Evolutionary conservation across 1,284 basidiomycete genomes (phyloP).

Genomic region (Ceratobasidium sp.): DNA sequence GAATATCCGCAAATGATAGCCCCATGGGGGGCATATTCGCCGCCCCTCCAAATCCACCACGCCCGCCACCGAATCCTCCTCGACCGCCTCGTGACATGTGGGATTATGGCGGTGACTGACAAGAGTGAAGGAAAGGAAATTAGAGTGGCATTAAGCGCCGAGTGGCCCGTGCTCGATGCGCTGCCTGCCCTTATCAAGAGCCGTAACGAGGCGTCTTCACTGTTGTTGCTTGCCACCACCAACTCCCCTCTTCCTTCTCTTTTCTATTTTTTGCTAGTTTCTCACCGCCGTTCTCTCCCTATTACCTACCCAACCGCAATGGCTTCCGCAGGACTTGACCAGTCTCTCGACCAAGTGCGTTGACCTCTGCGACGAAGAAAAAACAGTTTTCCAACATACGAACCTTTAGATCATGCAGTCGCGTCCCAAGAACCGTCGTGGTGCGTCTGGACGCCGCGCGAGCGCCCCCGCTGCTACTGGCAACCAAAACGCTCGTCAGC

Average conservation of each 20-base stretch:
- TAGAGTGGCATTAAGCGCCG: slow-evolving; percentile 23
- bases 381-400: slow-evolving; percentile 8
- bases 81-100: slow-evolving; percentile 68
- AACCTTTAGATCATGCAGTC: slow-evolving; percentile 67
- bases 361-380: slow-evolving; percentile 22
- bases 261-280: slow-evolving; percentile 9
- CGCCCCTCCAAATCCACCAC: slow-evolving; percentile 62
- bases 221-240: slow-evolving; percentile 16
- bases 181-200: slow-evolving; percentile 36
- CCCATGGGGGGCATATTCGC: slow-evolving; percentile 72
- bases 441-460: slow-evolving; percentile 41
- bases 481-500: slow-evolving; percentile 43
- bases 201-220: not conserved
- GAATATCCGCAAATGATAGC: slow-evolving; percentile 77
- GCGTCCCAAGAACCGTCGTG: slow-evolving; percentile 55
- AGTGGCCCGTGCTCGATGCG: slow-evolving; percentile 34
- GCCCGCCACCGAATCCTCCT: slow-evolving; percentile 56
- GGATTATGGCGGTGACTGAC: slow-evolving; percentile 19
- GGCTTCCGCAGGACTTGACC: slow-evolving; percentile 64
- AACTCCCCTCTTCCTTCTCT: not conserved
- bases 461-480: slow-evolving; percentile 38
- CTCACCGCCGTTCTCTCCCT: not conserved
- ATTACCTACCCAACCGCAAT: slow-evolving; percentile 44
- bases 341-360: slow-evolving; percentile 87
- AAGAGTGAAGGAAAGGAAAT: slow-evolving; percentile 6